phyloP scores from a whole-genome alignment of 179 eudicot genomes.

The Nepenthes alata region DNA sequence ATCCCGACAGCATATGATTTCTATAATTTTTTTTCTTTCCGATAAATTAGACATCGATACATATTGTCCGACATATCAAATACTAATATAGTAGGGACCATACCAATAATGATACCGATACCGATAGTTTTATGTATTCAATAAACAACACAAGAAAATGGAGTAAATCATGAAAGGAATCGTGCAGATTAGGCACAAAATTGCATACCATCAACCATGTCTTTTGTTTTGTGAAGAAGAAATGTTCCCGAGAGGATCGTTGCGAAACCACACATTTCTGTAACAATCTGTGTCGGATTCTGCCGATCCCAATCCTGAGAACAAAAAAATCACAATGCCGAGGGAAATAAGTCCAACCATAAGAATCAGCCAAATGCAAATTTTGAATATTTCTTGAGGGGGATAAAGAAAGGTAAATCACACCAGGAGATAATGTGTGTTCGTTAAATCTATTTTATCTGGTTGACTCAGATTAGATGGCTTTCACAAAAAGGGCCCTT shows the following conservation, averaged over 20 bases:
- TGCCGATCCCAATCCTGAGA: constrained; percentile 69
- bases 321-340: neutral
- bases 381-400: neutral
- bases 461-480: no score
- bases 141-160: neutral
- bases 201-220: constrained; percentile 43
- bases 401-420: neutral
- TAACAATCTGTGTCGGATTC: constrained; percentile 59
- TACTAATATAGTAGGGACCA: no score
- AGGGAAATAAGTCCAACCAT: neutral
- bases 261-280: constrained; percentile 72
- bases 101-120: no score
- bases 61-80: no score
- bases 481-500: no score
- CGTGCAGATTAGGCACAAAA: neutral
- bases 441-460: no score
- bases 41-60: no score
- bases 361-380: neutral
- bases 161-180: neutral
- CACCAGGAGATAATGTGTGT: neutral
- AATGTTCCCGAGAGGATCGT: constrained; percentile 66
- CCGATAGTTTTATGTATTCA: neutral
- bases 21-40: no score
- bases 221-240: constrained; percentile 68
- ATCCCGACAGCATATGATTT: no score